Evolutionary conservation across 306 rosid genomes (phyloP), one percentile per base, ranked within the genome.

Genomic region (Sechiopsis laciniata): DNA sequence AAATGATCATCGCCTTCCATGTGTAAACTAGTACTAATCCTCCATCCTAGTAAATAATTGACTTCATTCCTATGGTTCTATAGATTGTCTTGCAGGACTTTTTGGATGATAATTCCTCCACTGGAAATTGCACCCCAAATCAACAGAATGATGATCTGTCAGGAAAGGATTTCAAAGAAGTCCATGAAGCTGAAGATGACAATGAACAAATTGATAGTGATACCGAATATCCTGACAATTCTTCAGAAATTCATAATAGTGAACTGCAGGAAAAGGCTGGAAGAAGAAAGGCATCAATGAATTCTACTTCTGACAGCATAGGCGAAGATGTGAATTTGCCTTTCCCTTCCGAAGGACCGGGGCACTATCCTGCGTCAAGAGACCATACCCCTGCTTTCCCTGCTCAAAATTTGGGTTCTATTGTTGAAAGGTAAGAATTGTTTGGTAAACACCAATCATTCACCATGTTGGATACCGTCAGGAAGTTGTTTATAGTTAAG

Each of bases 41-140:
- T 71, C 42, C 71, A 57, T 29, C 17, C 59, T 50, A 74, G 45
- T 73, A 70, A 52, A 51, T 32, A 48, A 22, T 8, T 85, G 54
- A 76, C 79, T 74, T n/a, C 74, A 55, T 70, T 22, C 73, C 24
- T 80, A 78, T 81, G 79, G 79, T 80, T 68, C 71, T 72, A 78
- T 80, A 95, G 99, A 95, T 95, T 89, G 95, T 91, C 85, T 84
- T 89, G 89, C 97, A 86, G 92, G 97, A 76, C 76, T 77, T 91
- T 66, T 83, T 79, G 52, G 95, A 91, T 80, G 97, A 95, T 83
- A 92, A 85, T 80, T 83, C 86, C 72, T 77, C 96, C 78, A 86
- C 88, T 13, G 96, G 88, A 79, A 77, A 68, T 74, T 86, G 71
- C 75, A 80, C 62, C 58, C 88, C 78, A 58, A 89, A 88, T 55